phyloP scores from a whole-genome alignment of 2,329 filamentous ascomycete genomes.

The Colletotrichum sojae region DNA sequence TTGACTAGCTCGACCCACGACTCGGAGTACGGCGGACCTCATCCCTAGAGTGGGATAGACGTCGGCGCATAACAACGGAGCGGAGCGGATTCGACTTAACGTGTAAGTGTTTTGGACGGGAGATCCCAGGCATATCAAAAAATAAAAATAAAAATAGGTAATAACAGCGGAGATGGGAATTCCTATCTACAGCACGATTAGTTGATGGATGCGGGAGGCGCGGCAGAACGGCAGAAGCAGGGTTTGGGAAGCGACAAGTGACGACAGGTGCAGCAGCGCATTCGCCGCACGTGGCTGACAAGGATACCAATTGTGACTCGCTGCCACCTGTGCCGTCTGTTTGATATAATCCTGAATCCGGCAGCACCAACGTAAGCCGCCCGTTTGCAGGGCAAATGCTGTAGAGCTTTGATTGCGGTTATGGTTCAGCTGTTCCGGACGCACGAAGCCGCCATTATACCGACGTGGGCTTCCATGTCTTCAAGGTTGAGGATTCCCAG shows the following conservation, averaged over 20 bases:
- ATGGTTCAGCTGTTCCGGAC: not conserved
- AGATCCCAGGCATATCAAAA: not conserved
- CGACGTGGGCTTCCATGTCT: slow-evolving; percentile 18
- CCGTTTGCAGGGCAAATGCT: slow-evolving; percentile 31
- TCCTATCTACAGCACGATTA: not conserved
- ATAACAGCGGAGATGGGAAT: not conserved
- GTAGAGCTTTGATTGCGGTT: not conserved
- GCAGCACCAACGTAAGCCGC: slow-evolving; percentile 23
- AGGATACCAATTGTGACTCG: slow-evolving; percentile 22
- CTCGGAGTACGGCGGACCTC: slow-evolving; percentile 16
- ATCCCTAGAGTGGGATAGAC: slow-evolving; percentile 12
- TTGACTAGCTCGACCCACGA: slow-evolving; percentile 22
- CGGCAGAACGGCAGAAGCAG: slow-evolving; percentile 13
- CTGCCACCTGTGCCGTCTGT: slow-evolving; percentile 1
- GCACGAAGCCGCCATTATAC: not conserved
- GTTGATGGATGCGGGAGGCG: not conserved
- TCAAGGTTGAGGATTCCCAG: slow-evolving; percentile 6
- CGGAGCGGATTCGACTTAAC: not conserved
- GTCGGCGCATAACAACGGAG: slow-evolving; percentile 5
- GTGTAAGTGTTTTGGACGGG: not conserved
- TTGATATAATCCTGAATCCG: slow-evolving; percentile 10
- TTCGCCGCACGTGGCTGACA: slow-evolving; percentile 35
- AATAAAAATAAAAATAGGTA: no score
- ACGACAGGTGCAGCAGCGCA: slow-evolving; percentile 18
- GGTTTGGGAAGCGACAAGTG: slow-evolving; percentile 1